Percentiles rank a stretch among this genome's conserved stretches.
These are phyloP conservation scores for Aspergillus sp. DNA, from an alignment of 2,329 filamentous ascomycete species.

Conservation along the genomic window DNA sequence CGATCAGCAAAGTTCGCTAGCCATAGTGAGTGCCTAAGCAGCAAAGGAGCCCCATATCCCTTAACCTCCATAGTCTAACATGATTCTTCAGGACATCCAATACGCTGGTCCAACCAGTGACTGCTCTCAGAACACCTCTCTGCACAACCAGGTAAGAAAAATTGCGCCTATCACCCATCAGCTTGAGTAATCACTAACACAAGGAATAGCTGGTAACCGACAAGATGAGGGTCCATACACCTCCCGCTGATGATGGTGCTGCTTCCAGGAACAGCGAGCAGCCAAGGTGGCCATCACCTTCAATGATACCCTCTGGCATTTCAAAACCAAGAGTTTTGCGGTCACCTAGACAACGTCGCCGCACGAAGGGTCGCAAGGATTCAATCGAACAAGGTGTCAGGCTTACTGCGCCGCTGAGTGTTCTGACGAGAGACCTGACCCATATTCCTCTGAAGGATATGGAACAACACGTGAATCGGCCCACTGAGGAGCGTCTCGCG, in stretches of 20 bases:
- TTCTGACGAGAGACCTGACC: slow-evolving; percentile 34
- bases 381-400: slow-evolving; percentile 3
- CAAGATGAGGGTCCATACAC: slow-evolving; percentile 23
- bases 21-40: slow-evolving; percentile 22
- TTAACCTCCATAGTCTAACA: not conserved
- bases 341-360: slow-evolving; percentile 14
- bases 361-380: slow-evolving; percentile 10
- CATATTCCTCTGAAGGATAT: slow-evolving; percentile 72
- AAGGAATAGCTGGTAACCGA: slow-evolving; percentile 19
- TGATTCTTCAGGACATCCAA: slow-evolving; percentile 12
- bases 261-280: slow-evolving; percentile 12
- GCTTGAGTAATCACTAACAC: not conserved
- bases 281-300: slow-evolving; percentile 20
- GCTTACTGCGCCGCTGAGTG: slow-evolving; percentile 27
- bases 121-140: slow-evolving; percentile 17
- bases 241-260: slow-evolving; percentile 23
- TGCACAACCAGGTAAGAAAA: slow-evolving; percentile 25
- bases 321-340: slow-evolving; percentile 14
- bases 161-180: not conserved
- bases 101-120: slow-evolving; percentile 13
- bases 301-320: slow-evolving; percentile 10
- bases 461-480: slow-evolving; percentile 72
- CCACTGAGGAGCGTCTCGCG: slow-evolving; percentile 62
- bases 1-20: slow-evolving; percentile 10
- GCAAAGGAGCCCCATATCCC: not conserved